Evolutionary conservation across 345 rosid species (phyloP).

Genomic region (Eucalyptus melliodora): DNA sequence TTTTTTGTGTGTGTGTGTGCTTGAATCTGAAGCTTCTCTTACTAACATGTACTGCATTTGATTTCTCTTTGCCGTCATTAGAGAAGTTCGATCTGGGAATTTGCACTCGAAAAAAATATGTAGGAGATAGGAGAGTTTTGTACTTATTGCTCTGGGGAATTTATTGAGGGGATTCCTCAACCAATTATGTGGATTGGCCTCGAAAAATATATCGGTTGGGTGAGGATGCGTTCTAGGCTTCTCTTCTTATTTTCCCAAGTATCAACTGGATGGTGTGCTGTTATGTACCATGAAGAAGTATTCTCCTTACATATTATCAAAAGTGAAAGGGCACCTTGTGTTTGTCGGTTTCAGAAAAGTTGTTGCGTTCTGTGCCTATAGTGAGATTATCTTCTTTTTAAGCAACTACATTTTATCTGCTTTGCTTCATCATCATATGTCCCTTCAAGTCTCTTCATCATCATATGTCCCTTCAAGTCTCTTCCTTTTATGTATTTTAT

Average conservation of each 20-base stretch:
- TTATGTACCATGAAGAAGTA: not conserved
- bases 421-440: not conserved
- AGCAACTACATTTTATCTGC: not conserved
- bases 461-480: not conserved
- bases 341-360: not conserved
- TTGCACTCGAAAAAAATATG: not conserved
- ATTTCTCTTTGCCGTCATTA: not conserved
- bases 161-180: not conserved
- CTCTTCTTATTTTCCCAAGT: not conserved
- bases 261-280: not conserved
- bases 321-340: not conserved
- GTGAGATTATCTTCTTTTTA: not conserved
- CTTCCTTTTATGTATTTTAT: not conserved
- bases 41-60: not conserved
- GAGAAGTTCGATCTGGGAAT: not conserved
- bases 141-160: not conserved
- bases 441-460: not conserved
- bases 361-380: not conserved
- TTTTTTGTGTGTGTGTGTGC: not conserved
- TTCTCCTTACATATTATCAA: not conserved
- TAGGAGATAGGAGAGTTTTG: not conserved
- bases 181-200: not conserved
- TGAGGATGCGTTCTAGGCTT: not conserved
- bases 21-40: not conserved
- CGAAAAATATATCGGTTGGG: not conserved